Percentiles rank a stretch among this genome's conserved stretches.
These are phyloP conservation scores for Leccinum incarnatum DNA, from an alignment of 768 basidiomycete species.

Conservation along the genomic window DNA sequence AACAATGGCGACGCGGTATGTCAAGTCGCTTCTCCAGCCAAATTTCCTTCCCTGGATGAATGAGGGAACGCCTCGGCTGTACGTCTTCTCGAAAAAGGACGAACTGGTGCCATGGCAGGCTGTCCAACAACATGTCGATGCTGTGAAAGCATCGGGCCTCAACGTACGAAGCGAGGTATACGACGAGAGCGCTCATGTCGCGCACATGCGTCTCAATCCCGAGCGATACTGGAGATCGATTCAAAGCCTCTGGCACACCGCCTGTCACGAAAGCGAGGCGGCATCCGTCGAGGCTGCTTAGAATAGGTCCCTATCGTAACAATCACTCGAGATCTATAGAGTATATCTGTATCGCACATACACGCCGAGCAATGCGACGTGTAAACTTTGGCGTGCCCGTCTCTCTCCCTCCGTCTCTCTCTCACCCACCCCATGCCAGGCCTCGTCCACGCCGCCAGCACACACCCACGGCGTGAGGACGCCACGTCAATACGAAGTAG, in stretches of 20 bases:
- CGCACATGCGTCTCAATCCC: constrained; percentile 32
- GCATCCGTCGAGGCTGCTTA: not conserved
- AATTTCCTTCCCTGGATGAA: constrained; percentile 33
- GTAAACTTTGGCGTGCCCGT: too few relatives aligned
- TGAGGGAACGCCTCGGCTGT: constrained; percentile 32
- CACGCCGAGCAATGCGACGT: too few relatives aligned
- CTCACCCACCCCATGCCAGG: too few relatives aligned
- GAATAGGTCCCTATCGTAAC: not conserved
- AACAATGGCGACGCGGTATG: constrained; percentile 1
- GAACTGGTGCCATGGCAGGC: constrained; percentile 27
- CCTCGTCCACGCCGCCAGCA: too few relatives aligned
- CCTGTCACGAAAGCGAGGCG: constrained; percentile 7
- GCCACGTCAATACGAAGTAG: too few relatives aligned
- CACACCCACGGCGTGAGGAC: too few relatives aligned
- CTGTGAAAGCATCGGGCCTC: constrained; percentile 24
- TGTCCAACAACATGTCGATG: constrained; percentile 26
- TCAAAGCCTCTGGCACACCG: constrained; percentile 18
- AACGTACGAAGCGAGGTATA: constrained; percentile 29
- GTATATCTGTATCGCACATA: not conserved
- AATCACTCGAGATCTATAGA: not conserved
- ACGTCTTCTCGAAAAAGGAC: constrained; percentile 35
- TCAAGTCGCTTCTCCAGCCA: constrained; percentile 19
- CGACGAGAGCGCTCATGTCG: constrained; percentile 35
- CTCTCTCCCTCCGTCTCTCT: too few relatives aligned
- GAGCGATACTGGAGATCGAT: constrained; percentile 28